Evolutionary conservation across 2,329 filamentous ascomycete genomes (phyloP).

Genomic region (Aureobasidium sp.): DNA sequence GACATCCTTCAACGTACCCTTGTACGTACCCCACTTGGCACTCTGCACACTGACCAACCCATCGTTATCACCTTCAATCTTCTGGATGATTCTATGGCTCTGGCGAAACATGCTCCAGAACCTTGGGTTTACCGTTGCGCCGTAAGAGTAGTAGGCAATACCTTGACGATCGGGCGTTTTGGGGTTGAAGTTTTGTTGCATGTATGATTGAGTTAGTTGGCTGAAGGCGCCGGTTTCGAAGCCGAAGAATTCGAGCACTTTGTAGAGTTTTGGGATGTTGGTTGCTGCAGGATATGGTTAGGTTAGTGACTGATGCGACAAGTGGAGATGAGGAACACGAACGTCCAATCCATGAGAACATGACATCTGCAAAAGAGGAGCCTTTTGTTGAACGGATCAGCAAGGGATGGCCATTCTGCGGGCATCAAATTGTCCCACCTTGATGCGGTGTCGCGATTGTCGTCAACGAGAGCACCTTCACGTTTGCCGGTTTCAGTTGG

Average conservation of each 20-base stretch:
- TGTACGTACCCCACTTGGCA: slow-evolving; percentile 56
- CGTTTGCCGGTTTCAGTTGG: slow-evolving; percentile 50
- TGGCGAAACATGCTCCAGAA: slow-evolving; percentile 52
- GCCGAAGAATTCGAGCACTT: slow-evolving; percentile 46
- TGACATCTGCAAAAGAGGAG: slow-evolving; percentile 55
- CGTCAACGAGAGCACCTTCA: slow-evolving; percentile 67
- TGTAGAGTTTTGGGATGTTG: slow-evolving; percentile 49
- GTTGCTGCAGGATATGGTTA: slow-evolving; percentile 26
- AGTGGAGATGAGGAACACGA: not conserved
- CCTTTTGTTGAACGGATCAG: slow-evolving; percentile 29
- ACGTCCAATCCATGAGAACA: slow-evolving; percentile 53
- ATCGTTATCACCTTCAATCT: slow-evolving; percentile 54
- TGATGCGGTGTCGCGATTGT: slow-evolving; percentile 57
- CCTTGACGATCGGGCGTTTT: slow-evolving; percentile 49
- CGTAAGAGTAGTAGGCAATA: slow-evolving; percentile 58
- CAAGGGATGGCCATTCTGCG: not conserved
- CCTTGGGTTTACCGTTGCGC: slow-evolving; percentile 50
- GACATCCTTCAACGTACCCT: slow-evolving; percentile 56
- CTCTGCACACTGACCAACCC: slow-evolving; percentile 58
- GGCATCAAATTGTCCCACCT: slow-evolving; percentile 29
- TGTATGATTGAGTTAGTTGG: slow-evolving; percentile 55
- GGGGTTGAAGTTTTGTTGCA: slow-evolving; percentile 53
- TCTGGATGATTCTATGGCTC: slow-evolving; percentile 48
- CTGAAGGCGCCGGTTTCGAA: slow-evolving; percentile 54
- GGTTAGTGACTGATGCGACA: not conserved